A percentile compares a stretch with the other conserved stretches of the same genome.
Conservation (phyloP, 768 basidiomycete species). For the Saitozyma sp. region DNA sequence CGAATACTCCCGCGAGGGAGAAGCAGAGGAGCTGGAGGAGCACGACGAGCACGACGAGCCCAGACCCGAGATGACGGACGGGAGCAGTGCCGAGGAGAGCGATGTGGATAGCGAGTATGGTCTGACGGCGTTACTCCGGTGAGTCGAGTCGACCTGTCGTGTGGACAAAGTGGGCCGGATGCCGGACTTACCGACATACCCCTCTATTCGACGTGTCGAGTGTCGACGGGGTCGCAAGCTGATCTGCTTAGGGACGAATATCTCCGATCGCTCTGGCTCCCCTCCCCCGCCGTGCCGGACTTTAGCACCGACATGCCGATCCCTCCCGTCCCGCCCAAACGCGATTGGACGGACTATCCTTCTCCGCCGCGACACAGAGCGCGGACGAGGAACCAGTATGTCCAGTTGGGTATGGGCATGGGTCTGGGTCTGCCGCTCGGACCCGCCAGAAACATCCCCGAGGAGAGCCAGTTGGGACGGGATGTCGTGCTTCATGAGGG, state of each 20-base stretch:
- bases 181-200: too few species aligned
- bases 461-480: too few species aligned
- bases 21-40: too few species aligned
- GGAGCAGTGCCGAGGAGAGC: constrained; percentile 34
- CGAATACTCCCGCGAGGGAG: background rate
- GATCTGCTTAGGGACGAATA: constrained; percentile 33
- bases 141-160: constrained; percentile 9
- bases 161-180: background rate
- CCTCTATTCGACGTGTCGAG: background rate
- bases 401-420: constrained; percentile 12
- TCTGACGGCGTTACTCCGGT: constrained; percentile 31
- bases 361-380: constrained; percentile 15
- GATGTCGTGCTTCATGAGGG: too few species aligned
- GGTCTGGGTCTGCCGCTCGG: background rate
- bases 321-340: background rate
- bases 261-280: constrained; percentile 19
- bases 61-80: constrained; percentile 41
- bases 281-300: constrained; percentile 5
- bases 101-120: constrained; percentile 36
- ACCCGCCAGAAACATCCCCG: background rate
- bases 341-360: background rate
- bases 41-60: constrained; percentile 2
- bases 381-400: constrained; percentile 34
- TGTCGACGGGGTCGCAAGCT: background rate
- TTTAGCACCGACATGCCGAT: constrained; percentile 1